Conservation (phyloP, 768 basidiomycete genomes). For the Agrocybe praecox region DNA sequence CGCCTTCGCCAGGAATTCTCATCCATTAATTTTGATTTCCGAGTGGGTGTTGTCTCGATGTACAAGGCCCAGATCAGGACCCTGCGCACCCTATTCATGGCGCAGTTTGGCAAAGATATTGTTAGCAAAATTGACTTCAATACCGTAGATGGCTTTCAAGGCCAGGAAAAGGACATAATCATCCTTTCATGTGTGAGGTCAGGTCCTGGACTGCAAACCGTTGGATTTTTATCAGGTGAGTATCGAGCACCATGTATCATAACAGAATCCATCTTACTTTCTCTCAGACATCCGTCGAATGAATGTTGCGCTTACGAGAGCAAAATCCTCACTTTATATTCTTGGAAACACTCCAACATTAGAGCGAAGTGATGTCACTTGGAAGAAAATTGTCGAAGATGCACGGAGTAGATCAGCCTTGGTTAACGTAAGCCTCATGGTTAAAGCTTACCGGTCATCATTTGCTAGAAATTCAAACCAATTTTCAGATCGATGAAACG, state of each 20-base stretch:
- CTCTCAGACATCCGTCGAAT: constrained; percentile 77
- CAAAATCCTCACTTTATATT: constrained; percentile 92
- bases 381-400: constrained; percentile 78
- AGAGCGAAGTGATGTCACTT: constrained; percentile 79
- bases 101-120: constrained; percentile 73
- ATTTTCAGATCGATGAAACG: constrained; percentile 38
- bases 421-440: constrained; percentile 52
- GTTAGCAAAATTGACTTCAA: constrained; percentile 84
- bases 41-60: constrained; percentile 81
- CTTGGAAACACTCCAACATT: constrained; percentile 90
- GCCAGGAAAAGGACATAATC: constrained; percentile 98
- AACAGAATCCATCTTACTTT: constrained; percentile 3
- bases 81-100: constrained; percentile 68
- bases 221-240: constrained; percentile 88
- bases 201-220: constrained; percentile 75
- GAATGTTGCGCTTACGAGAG: constrained; percentile 99
- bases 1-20: constrained; percentile 68
- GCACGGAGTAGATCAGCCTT: constrained; percentile 68
- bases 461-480: not conserved
- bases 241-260: constrained; percentile 4
- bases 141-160: constrained; percentile 98
- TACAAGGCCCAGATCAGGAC: constrained; percentile 89
- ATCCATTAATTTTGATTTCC: constrained; percentile 41
- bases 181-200: constrained; percentile 97
- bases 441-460: not conserved